Base-by-base conservation (phyloP, 441 rosid species). In the Gossypium gossypioides region DNA sequence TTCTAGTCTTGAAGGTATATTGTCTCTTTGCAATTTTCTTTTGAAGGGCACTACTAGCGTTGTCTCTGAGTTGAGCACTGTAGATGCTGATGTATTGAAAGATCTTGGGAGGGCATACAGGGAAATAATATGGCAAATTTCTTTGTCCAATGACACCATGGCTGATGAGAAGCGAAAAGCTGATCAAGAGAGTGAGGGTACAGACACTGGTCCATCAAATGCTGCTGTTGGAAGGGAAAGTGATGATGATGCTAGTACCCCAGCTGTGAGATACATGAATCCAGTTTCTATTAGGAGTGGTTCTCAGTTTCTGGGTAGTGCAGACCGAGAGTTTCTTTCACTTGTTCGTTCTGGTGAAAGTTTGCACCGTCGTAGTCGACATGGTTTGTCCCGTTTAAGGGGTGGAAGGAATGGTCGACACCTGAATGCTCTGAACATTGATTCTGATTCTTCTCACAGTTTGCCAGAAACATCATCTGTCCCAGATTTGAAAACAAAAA, bases 321-420 rank as follows among this genome's bases (percentile, higher is more conserved):
- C 86, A 68, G 97, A 89, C 44, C 92, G 92, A 58, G 98, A 92
- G 58, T 87, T 85, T 77, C 80, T 91, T 67, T 88, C 99, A 52
- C 87, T 87, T 78, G 81, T 92, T 72, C 97, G 97, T 60, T 81
- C 97, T 68, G 88, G 88, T 62, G 97, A 89, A 76, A 85, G 91
- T 62, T 81, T 95, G 63, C 91, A 88, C 51, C 90, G 96, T 65
- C 97, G 93, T 75, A 85, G 84, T 77, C 91, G 93, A 65, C 96
- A 92, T 79, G 94, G 93, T 56, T 78, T 95, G 78, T 83, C 98
- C 42, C 98, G 95, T 24, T 73, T 90, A 77, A 86, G 97, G 68
- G 95, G 97, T 81, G 98, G 97, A 73, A 92, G 99, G 80, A 81
- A 88, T 77, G 84, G 91, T 72, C 84, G 98, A 52, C 97, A 88